These are phyloP conservation scores for Sporothrix dimorphospora DNA, from an alignment of 2,329 filamentous ascomycete genomes.

Conservation along the genomic window DNA sequence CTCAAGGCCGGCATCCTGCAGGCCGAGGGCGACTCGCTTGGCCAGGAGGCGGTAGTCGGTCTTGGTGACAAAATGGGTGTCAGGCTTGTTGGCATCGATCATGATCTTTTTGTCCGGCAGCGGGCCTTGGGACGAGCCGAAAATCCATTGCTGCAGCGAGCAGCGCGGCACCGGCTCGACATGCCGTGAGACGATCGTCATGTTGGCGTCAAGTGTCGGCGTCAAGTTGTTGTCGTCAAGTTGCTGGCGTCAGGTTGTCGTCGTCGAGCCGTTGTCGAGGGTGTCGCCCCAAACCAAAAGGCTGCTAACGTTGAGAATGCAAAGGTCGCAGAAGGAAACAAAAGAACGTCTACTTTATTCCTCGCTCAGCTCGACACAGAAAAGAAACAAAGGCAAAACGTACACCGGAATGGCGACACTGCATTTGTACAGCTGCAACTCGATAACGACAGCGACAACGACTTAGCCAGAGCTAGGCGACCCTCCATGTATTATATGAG, in stretches of 20 bases:
- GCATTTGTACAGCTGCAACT: neutral
- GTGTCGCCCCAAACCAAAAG: neutral
- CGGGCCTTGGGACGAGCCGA: constrained; percentile 51
- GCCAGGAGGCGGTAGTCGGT: constrained; percentile 68
- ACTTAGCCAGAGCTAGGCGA: neutral
- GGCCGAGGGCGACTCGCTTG: constrained; percentile 71
- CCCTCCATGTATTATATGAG: neutral
- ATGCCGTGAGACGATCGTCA: constrained; percentile 56
- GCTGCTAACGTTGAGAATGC: neutral
- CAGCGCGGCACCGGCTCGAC: constrained; percentile 48
- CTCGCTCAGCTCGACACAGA: neutral
- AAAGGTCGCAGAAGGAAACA: neutral
- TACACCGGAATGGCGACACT: neutral
- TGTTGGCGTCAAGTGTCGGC: constrained; percentile 35
- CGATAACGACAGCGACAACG: neutral
- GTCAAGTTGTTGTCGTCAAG: neutral
- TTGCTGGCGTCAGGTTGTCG: neutral
- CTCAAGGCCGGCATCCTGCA: constrained; percentile 65
- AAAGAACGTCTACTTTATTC: neutral
- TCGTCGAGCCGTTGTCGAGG: neutral
- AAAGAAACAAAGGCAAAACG: neutral
- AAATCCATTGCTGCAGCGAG: constrained; percentile 60
- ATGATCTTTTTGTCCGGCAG: constrained; percentile 53
- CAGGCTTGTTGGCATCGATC: constrained; percentile 68
- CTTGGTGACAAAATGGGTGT: constrained; percentile 67